Evolutionary conservation across 129 eudicot genomes (phyloP).

Genomic region (Kitagawia praeruptora): DNA sequence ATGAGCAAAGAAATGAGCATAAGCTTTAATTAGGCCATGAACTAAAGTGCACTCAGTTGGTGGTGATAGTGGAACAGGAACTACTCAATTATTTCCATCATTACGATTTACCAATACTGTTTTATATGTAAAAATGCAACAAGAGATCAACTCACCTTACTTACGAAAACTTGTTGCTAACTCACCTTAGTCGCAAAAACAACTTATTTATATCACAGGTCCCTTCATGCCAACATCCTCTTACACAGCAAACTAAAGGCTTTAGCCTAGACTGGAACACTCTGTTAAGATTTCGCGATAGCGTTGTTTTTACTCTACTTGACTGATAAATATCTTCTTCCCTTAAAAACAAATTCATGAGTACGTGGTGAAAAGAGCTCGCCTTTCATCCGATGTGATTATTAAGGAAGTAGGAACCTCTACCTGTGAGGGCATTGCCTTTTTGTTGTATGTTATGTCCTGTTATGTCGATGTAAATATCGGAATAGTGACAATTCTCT

Average conservation of each 20-base stretch:
- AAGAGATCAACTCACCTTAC: too few relatives aligned
- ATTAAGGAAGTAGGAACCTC: slow-evolving; percentile 28
- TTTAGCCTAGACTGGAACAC: slow-evolving; percentile 77
- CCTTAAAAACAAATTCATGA: slow-evolving; percentile 35
- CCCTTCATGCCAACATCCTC: slow-evolving; percentile 76
- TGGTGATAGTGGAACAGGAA: slow-evolving; percentile 16
- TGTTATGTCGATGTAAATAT: too few relatives aligned
- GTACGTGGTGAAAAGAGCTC: too few relatives aligned
- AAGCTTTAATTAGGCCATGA: too few relatives aligned
- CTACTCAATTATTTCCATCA: slow-evolving; percentile 14
- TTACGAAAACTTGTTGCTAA: too few relatives aligned
- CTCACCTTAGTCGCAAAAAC: too few relatives aligned
- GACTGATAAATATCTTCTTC: slow-evolving; percentile 26
- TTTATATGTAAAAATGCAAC: slow-evolving; percentile 19
- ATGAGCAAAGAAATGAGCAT: too few relatives aligned
- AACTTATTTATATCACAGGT: slow-evolving; percentile 36
- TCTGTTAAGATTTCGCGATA: slow-evolving; percentile 53
- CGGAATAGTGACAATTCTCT: too few relatives aligned
- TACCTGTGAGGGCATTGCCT: too few relatives aligned
- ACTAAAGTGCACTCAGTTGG: background rate
- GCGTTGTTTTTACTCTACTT: slow-evolving; percentile 55
- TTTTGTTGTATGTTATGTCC: too few relatives aligned
- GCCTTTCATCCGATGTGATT: too few relatives aligned
- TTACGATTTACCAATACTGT: slow-evolving; percentile 24
- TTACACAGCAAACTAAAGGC: slow-evolving; percentile 71